phyloP scores from a whole-genome alignment of 2,329 filamentous ascomycete species.

The Exserohilum rostratum region DNA sequence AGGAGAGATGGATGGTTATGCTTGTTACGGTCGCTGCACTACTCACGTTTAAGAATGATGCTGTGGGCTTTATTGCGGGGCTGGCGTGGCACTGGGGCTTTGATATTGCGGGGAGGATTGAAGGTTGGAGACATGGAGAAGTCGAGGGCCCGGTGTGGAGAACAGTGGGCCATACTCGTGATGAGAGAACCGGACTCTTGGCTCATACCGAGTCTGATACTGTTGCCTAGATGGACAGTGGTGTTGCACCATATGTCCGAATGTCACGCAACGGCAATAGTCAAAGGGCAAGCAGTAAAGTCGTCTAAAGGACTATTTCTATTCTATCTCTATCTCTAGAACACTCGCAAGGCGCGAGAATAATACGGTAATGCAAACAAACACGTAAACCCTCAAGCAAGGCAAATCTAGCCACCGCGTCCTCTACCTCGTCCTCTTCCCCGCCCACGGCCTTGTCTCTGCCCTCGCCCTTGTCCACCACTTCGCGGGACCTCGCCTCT shows the following conservation, averaged over 20 bases:
- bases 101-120: slow-evolving; percentile 27
- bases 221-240: background rate
- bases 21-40: slow-evolving; percentile 82
- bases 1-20: slow-evolving; percentile 86
- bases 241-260: background rate
- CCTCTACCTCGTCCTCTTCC: background rate
- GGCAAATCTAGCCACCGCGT: background rate
- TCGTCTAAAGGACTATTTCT: background rate
- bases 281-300: no score
- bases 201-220: slow-evolving; percentile 37
- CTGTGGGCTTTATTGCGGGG: slow-evolving; percentile 82
- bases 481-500: slow-evolving; percentile 6
- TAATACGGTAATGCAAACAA: background rate
- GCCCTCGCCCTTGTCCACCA: background rate
- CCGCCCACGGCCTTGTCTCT: slow-evolving; percentile 9
- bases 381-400: background rate
- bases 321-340: background rate
- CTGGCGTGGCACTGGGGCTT: slow-evolving; percentile 79
- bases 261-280: no score
- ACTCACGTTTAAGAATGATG: slow-evolving; percentile 88
- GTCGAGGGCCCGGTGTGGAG: slow-evolving; percentile 34
- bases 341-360: background rate
- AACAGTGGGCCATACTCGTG: slow-evolving; percentile 19
- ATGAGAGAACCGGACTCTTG: slow-evolving; percentile 33
- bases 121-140: slow-evolving; percentile 30